Evolutionary conservation across 2,329 filamentous ascomycete species (phyloP), one percentile per base, ranked within the genome.

Genomic region (Botryotinia calthae): DNA sequence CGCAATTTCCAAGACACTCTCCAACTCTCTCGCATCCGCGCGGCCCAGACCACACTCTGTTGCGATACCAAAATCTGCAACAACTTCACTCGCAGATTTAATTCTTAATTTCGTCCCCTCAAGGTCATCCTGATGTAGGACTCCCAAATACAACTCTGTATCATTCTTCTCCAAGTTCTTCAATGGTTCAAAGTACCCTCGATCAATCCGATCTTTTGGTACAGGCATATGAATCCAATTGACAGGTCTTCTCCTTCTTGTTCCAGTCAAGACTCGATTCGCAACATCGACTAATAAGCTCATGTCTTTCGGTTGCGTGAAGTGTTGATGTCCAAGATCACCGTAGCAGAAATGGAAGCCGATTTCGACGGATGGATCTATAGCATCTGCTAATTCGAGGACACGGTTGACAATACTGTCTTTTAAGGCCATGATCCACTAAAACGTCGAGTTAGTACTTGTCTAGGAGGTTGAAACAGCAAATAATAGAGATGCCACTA

Each of bases 331-430:
- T 1, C 79, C 77, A 7, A 83, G 78, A 73, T 86, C 84, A 20
- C 84, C 85, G 75, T 86, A 86, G 78, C 85, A 86, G 31, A 86
- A 79, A 76, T 86, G 84, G 46, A 84, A 80, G 0, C 83, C 84
- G 71, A 86, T 63, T 56, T 84, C 80, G 1, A 85, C 82, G 73
- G 81, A 79, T 9, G 76, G 46, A 48, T 81, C 77, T 7, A 85
- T 78, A 14, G 76, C 75, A 12, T 76, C 74, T 10, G 80, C 78
- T 71, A 84, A 74, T 3, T 79, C 76, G 4, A 77, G 70, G 14
- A 83, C 74, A 20, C 82, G 79, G 9, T 81, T 77, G 14, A 82
- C 74, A 25, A 84, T 76, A 6, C 82, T 82, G 34, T 81, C 73
- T 62, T 80, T 79, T 22, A 82, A 74, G 7, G 78, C 76, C 2